These are phyloP conservation scores for Poa pratensis DNA, from an alignment of 176 grass and related monocot genomes.

Conservation along the genomic window DNA sequence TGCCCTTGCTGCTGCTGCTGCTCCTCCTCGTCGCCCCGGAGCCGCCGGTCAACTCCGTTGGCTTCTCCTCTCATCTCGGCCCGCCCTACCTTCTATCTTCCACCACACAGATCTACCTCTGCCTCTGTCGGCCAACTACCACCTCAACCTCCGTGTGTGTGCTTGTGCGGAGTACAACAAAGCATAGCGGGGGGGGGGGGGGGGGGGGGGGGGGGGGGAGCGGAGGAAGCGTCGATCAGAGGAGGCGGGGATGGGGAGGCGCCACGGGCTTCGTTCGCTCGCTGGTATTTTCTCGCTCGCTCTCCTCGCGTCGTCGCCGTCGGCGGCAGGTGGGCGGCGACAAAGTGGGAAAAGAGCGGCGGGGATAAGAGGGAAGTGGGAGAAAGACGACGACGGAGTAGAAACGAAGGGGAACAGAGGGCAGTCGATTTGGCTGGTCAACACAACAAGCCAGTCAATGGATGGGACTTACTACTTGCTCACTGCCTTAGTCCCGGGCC, in stretches of 20 bases:
- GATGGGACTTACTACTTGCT: not conserved
- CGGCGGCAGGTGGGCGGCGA: not conserved
- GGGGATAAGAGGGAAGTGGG: not conserved
- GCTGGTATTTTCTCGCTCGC: not conserved
- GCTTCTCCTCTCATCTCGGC: constrained; percentile 44
- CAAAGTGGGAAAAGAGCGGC: not conserved
- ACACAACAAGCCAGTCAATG: not conserved
- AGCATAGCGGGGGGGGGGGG: no score
- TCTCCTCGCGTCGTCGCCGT: not conserved
- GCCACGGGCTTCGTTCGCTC: not conserved
- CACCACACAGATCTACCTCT: constrained; percentile 23
- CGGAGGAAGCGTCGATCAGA: not conserved
- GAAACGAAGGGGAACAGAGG: not conserved
- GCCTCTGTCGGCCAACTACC: not conserved
- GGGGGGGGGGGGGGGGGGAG: not conserved
- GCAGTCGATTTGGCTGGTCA: not conserved
- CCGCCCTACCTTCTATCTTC: not conserved
- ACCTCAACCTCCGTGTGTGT: not conserved
- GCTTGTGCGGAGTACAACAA: not conserved
- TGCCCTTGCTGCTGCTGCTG: not conserved
- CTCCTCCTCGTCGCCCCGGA: not conserved
- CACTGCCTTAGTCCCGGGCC: no score
- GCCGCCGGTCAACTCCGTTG: constrained; percentile 49
- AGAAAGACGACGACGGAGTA: not conserved
- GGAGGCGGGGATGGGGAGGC: not conserved